Evolutionary conservation across 352 stramenopile species (phyloP).

Genomic region (Pythium aphanidermatum): DNA sequence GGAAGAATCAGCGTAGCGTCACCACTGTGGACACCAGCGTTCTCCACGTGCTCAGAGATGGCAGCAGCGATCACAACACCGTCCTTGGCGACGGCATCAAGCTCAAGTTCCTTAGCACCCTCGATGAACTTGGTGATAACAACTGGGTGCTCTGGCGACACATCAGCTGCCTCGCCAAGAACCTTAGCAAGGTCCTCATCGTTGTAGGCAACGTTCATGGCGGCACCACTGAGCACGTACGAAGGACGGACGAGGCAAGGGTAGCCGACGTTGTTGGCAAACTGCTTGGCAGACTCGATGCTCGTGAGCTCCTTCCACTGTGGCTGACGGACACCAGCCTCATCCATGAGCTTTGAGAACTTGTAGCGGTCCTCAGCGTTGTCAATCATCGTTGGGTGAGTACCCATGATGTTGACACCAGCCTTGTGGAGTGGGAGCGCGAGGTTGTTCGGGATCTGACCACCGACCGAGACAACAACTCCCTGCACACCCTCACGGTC

Average conservation of each 20-base stretch:
- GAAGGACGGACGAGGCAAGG: conserved; percentile 94
- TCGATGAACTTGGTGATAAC: conserved; percentile 97
- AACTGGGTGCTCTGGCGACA: conserved; percentile 91
- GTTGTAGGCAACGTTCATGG: conserved; percentile 94
- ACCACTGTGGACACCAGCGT: conserved; percentile 98
- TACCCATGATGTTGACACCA: conserved; percentile 96
- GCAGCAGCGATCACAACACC: conserved; percentile 97
- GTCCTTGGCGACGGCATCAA: conserved; percentile 95
- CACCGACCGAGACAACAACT: conserved; percentile 97
- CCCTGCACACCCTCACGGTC: conserved; percentile 92
- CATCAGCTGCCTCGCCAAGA: conserved; percentile 78
- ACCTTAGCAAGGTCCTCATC: conserved; percentile 80
- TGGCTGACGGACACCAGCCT: conserved; percentile 93
- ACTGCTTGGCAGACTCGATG: conserved; percentile 80
- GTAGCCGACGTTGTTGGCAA: conserved; percentile 90
- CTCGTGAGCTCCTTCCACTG: conserved; percentile 90
- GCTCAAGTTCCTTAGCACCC: conserved; percentile 98
- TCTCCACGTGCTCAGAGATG: conserved; percentile 99
- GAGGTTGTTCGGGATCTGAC: conserved; percentile 99
- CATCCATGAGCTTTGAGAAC: conserved; percentile 97
- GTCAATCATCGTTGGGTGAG: conserved; percentile 93
- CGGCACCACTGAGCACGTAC: conserved; percentile 95
- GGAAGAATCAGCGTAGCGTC: conserved; percentile 97
- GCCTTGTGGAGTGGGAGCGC: conserved; percentile 89
- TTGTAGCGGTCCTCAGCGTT: conserved; percentile 96